Base-by-base conservation (phyloP, 768 basidiomycete species). In the Tulasnella sp. region DNA sequence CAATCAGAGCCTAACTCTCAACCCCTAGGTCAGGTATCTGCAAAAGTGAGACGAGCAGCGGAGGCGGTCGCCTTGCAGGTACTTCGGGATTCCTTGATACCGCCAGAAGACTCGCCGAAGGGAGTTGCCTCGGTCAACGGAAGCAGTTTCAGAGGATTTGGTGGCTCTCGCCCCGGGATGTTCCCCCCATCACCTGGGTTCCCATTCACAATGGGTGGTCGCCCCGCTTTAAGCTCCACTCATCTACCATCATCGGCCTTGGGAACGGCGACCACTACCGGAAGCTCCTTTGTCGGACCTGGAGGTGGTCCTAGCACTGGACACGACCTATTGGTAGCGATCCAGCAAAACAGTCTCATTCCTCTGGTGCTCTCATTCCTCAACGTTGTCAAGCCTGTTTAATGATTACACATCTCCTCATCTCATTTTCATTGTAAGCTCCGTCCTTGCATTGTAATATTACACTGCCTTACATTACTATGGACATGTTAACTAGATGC, bases 311-410 rank as follows among this genome's bases (percentile, higher is more conserved):
- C 67, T 74, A 59, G 76, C 80, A 83, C 79, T 29, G 79, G 84
- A n/a, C 77, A 78, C 51, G 91, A 93, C 59, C 66, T 98, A 54
- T 80, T 86, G 61, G 65, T 82, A 59, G 76, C 85, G 28, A 92
- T 89, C 62, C 77, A 79, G 57, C 91, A 95, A 64, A 98, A 95
- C 59, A 90, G 89, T 61, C 72, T 84, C 12, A 78, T 96, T 32
- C 75, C 85, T 3, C 68, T 78, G 29, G 76, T 91, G 48, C 71
- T 93, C 40, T 75, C 79, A 45, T 72, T 56, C 2, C 45, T 60
- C 10, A 49, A 58, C 16, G 57, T 40, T 2, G 54, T 53, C 12
- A 53, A 53, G 29, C 51, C 51, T n/a, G 40, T 51, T 31, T 51
- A 29, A 41, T 13, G n/a, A n/a, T n/a, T n/a, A 1, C n/a, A 13